Conservation (phyloP, 2,329 filamentous ascomycete species). For the Neofusicoccum cordaticola region DNA sequence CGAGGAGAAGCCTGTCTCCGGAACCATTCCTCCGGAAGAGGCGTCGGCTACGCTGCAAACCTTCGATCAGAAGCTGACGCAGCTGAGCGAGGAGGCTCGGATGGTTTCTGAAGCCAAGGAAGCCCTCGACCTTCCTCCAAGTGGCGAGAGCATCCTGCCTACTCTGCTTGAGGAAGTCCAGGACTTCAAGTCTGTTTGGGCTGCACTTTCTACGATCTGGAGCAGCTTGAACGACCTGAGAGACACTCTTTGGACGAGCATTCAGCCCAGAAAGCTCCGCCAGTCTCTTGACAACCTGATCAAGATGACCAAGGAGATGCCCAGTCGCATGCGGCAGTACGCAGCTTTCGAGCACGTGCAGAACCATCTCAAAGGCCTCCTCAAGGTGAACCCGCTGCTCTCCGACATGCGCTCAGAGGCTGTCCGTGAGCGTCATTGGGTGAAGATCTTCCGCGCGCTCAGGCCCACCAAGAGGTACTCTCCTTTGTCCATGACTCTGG, state of each 20-base stretch:
- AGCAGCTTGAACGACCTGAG: conserved; percentile 89
- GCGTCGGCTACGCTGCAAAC: conserved; percentile 77
- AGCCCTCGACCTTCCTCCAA: conserved; percentile 82
- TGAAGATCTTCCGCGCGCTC: conserved; percentile 94
- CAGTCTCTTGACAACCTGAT: conserved; percentile 86
- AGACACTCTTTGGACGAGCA: conserved; percentile 90
- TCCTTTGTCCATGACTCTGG: conserved; percentile 90
- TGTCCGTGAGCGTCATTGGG: conserved; percentile 94
- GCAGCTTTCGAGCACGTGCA: conserved; percentile 99
- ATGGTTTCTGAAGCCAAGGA: conserved; percentile 98
- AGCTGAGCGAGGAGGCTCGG: conserved; percentile 80
- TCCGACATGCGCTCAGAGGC: conserved; percentile 94
- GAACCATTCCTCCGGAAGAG: conserved; percentile 84
- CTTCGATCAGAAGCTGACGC: conserved; percentile 82
- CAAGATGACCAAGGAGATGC: conserved; percentile 99
- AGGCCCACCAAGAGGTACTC: conserved; percentile 93
- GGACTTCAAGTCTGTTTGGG: conserved; percentile 99
- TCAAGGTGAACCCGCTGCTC: conserved; percentile 87
- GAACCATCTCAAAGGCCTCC: conserved; percentile 77
- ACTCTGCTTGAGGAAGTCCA: conserved; percentile 91
- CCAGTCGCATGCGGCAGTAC: conserved; percentile 97
- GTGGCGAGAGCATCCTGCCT: conserved; percentile 75
- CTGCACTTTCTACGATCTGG: conserved; percentile 93
- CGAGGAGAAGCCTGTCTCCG: conserved; percentile 94
- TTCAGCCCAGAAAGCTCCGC: conserved; percentile 90